These are phyloP conservation scores for Phaseolus lunatus DNA, from an alignment of 306 rosid genomes.

Conservation along the genomic window DNA sequence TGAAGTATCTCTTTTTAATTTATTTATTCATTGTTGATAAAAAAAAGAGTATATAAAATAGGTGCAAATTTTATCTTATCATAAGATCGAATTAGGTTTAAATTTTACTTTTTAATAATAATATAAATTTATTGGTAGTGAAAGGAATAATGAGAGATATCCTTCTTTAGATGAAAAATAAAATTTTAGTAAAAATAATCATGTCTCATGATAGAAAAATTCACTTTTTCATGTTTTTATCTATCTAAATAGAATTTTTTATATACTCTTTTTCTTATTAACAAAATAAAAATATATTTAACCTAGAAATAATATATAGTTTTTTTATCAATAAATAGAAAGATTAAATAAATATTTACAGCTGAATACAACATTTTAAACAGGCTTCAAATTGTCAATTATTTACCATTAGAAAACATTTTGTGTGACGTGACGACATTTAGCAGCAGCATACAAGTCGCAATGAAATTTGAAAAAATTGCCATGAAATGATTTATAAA, in stretches of 20 bases:
- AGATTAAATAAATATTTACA: too few relatives aligned
- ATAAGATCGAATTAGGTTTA: too few relatives aligned
- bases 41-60: too few relatives aligned
- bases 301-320: too few relatives aligned
- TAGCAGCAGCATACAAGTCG: not conserved
- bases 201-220: too few relatives aligned
- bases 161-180: not conserved
- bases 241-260: not conserved
- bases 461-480: constrained; percentile 5
- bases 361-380: not conserved
- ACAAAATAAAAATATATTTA: not conserved
- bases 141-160: too few relatives aligned
- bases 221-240: not conserved
- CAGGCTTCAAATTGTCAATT: not conserved
- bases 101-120: too few relatives aligned
- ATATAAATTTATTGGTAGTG: too few relatives aligned
- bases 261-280: not conserved
- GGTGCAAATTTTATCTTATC: too few relatives aligned
- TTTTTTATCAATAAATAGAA: too few relatives aligned
- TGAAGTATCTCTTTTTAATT: too few relatives aligned
- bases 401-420: not conserved
- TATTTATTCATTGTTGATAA: too few relatives aligned
- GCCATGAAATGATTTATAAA: constrained; percentile 17
- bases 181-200: not conserved
- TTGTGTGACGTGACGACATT: not conserved